phyloP scores from a whole-genome alignment of 805 yeast genomes.

The Suhomyces pyralidae region DNA sequence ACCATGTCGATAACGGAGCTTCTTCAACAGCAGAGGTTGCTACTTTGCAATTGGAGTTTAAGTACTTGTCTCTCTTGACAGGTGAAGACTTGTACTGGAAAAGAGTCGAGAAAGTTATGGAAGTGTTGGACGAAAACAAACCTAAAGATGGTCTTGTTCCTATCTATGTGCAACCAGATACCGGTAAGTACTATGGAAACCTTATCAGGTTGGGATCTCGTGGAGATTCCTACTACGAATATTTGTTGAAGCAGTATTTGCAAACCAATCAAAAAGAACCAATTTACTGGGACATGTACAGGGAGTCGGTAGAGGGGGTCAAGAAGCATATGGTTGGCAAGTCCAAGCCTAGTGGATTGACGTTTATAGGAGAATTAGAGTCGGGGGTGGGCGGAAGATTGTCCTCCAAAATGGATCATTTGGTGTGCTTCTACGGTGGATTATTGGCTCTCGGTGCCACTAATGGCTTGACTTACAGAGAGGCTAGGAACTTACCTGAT shows the following conservation, averaged over 20 bases:
- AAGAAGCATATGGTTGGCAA: slow-evolving; percentile 59
- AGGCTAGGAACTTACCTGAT: slow-evolving; percentile 50
- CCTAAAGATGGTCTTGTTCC: slow-evolving; percentile 80
- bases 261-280: slow-evolving; percentile 64
- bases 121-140: slow-evolving; percentile 60
- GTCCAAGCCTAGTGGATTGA: slow-evolving; percentile 59
- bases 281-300: slow-evolving; percentile 70
- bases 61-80: slow-evolving; percentile 74
- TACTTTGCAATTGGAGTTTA: slow-evolving; percentile 82
- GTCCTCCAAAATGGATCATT: slow-evolving; percentile 82
- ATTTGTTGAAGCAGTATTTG: slow-evolving; percentile 77
- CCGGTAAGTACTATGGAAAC: slow-evolving; percentile 63
- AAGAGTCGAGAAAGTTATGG: slow-evolving; percentile 69
- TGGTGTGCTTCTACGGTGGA: slow-evolving; percentile 91
- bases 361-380: slow-evolving; percentile 76
- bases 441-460: slow-evolving; percentile 88
- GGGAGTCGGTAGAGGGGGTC: slow-evolving; percentile 74
- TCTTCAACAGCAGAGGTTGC: slow-evolving; percentile 88
- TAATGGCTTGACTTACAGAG: slow-evolving; percentile 55
- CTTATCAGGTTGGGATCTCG: slow-evolving; percentile 82
- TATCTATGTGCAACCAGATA: slow-evolving; percentile 69
- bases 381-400: slow-evolving; percentile 59
- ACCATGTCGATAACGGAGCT: slow-evolving; percentile 71
- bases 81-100: slow-evolving; percentile 81
- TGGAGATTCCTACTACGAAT: slow-evolving; percentile 93